Evolutionary conservation across 345 rosid species (phyloP).

Genomic region (Atalantia buxifolia): DNA sequence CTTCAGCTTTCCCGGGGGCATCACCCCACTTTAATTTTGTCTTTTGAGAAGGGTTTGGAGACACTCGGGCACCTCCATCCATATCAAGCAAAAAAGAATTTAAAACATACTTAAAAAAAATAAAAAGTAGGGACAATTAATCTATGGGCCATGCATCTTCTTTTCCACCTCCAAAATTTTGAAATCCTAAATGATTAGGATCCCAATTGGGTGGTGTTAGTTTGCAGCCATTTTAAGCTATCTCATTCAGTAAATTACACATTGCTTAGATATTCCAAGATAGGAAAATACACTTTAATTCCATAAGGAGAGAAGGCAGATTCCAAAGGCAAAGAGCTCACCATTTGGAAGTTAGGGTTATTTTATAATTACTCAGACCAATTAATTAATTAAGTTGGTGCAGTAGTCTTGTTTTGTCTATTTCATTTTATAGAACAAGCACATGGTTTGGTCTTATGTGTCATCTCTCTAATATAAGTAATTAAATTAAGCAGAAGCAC

Average conservation of each 20-base stretch:
- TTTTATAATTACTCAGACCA: background rate
- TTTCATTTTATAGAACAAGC: conserved; percentile 17
- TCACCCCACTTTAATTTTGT: conserved; percentile 16
- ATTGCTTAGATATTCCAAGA: conserved; percentile 10
- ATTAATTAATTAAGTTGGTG: background rate
- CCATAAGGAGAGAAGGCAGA: conserved; percentile 10
- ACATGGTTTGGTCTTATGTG: conserved; percentile 28
- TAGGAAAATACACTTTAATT: background rate
- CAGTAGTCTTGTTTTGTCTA: conserved; percentile 15
- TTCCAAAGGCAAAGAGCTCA: conserved; percentile 21
- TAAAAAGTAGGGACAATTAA: background rate
- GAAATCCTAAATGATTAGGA: conserved; percentile 30
- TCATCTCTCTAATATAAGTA: background rate
- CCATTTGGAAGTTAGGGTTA: conserved; percentile 2
- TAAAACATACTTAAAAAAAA: too few relatives aligned
- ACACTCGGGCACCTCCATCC: conserved; percentile 13
- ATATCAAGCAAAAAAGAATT: too few relatives aligned
- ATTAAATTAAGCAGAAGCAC: conserved; percentile 16
- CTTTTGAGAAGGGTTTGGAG: conserved; percentile 34
- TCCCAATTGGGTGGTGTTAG: conserved; percentile 10
- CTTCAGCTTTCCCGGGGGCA: conserved; percentile 26
- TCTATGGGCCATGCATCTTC: conserved; percentile 9
- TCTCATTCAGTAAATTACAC: conserved; percentile 28
- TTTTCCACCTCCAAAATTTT: conserved; percentile 19
- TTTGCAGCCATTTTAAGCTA: conserved; percentile 34